Evolutionary conservation across 1,139 yeast genomes (phyloP), one percentile per base, ranked within the genome.

Genomic region (Geotrichum restrictum): DNA sequence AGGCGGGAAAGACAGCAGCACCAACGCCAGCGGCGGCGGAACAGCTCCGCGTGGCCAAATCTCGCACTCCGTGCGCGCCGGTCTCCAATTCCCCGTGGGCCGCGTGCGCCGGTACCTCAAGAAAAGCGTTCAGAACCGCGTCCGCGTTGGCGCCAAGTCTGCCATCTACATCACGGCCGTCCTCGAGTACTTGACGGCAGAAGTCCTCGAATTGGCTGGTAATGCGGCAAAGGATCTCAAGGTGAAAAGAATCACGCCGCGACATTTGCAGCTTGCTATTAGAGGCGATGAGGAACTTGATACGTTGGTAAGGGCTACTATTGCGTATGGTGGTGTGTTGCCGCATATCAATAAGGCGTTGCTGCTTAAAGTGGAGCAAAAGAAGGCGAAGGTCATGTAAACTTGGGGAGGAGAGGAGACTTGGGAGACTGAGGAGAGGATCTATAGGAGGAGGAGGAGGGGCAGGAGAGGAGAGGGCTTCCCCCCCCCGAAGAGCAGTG

Each of bases 261-360:
- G 98, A 75, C 98, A 94, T 72, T 79, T 94, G 73, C 98, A 93
- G 75, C 82, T 94, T 72, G 98, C 98, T 60, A 93, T 93, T 67
- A 87, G 98, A 76, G 98, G 98, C 62, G 98, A 94, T 75, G 98
- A 93, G 73, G 98, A 94, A 74, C 82, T 94, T 72, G 98, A 93
- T 75, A 86, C 88, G 64, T 80, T 94, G 71, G 88, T 94, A 67
- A 86, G 88, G 71, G 99, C 98, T 61, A 94, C 98, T 57, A 94
- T 94, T 72, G 98, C 99, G 48, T 91, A 86, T 66, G 99, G 99
- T 76, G 98, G 99, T 83, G 99, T 94, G 55, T 79, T 93, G 76
- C 99, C 99, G 54, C 97, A 91, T 69, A 88, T 91, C 70, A 91
- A 89, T 77, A 88, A 89, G 76, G 96, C 96, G 54, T 80, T 89